Conservation (phyloP, 2,329 filamentous ascomycete species). For the Aspergillus sp. region DNA sequence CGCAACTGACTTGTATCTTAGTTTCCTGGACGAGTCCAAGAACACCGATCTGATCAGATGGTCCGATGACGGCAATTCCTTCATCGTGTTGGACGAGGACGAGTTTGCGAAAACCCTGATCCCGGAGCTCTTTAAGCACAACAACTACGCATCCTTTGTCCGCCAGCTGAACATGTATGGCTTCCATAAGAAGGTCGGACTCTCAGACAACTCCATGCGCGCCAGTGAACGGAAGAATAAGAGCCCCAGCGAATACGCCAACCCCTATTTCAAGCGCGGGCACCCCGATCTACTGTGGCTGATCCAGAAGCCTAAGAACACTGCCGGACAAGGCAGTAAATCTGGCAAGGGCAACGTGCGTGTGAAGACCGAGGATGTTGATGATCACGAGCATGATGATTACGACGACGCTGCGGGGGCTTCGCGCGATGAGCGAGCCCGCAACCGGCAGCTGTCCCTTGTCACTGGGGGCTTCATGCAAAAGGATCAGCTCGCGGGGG, state of each 20-base stretch:
- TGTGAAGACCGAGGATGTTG: constrained; percentile 57
- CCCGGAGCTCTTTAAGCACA: constrained; percentile 74
- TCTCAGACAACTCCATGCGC: constrained; percentile 97
- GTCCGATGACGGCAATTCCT: constrained; percentile 95
- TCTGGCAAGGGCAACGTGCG: constrained; percentile 42
- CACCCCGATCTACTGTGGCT: constrained; percentile 92
- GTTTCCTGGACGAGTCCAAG: constrained; percentile 88
- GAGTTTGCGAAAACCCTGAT: constrained; percentile 74
- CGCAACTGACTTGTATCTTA: constrained; percentile 38
- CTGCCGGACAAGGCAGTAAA: constrained; percentile 54
- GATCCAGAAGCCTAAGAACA: constrained; percentile 90
- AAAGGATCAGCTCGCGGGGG: constrained; percentile 70
- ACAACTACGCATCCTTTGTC: constrained; percentile 75
- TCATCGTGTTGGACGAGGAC: constrained; percentile 94
- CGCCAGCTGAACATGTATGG: constrained; percentile 67
- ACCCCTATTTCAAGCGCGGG: constrained; percentile 91
- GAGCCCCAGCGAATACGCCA: constrained; percentile 96
- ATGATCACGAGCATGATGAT: constrained; percentile 62
- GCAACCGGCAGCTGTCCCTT: constrained; percentile 44
- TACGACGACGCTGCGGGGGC: constrained; percentile 41
- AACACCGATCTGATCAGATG: constrained; percentile 95
- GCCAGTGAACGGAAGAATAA: constrained; percentile 97
- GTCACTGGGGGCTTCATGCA: constrained; percentile 46
- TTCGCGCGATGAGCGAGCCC: constrained; percentile 32
- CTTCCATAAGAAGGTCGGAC: constrained; percentile 69